Conservation (phyloP, 2,329 filamentous ascomycete genomes). For the Diplodia corticola region DNA sequence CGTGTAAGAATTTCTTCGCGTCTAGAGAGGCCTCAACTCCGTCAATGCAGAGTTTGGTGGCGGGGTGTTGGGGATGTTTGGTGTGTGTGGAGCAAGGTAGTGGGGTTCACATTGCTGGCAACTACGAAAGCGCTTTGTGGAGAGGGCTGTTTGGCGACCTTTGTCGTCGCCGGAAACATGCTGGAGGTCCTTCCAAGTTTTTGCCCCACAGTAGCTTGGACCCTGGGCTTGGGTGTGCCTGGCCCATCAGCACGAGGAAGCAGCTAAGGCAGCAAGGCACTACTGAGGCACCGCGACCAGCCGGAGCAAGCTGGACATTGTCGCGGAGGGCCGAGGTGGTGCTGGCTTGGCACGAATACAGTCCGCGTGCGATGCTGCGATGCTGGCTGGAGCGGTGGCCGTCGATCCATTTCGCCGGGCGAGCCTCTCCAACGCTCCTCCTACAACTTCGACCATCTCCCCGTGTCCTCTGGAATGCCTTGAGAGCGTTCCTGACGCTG, state of each 20-base stretch:
- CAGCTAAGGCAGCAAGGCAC: not conserved
- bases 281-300: not conserved
- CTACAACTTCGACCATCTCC: not conserved
- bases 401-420: slow-evolving; percentile 14
- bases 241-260: not conserved
- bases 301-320: not conserved
- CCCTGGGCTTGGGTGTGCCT: not conserved
- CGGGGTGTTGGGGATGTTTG: not conserved
- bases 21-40: not conserved
- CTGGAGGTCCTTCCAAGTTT: not conserved
- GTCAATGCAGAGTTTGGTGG: not conserved
- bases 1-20: not conserved
- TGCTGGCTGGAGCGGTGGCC: not conserved
- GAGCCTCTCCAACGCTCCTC: slow-evolving; percentile 11
- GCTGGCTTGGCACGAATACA: slow-evolving; percentile 17
- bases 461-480: not conserved
- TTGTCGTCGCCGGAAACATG: slow-evolving; percentile 11
- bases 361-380: not conserved
- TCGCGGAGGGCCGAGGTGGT: slow-evolving; percentile 5
- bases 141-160: not conserved
- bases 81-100: not conserved
- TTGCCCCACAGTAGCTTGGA: slow-evolving; percentile 14
- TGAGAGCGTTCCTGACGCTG: not conserved
- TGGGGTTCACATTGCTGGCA: not conserved
- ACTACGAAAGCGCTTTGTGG: slow-evolving; percentile 2